phyloP scores from a whole-genome alignment of 148 eudicot genomes.

The Polygonum maritimum region DNA sequence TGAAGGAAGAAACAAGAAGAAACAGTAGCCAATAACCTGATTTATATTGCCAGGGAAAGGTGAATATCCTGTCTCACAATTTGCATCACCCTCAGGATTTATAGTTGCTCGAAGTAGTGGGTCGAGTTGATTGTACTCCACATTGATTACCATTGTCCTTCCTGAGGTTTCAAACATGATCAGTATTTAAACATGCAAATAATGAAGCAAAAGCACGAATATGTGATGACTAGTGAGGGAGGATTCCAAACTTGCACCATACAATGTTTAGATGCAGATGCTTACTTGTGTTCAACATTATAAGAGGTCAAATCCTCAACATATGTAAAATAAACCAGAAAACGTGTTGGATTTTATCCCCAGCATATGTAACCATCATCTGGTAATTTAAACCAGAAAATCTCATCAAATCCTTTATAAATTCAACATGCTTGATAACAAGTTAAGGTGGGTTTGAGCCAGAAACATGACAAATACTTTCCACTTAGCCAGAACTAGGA shows the following conservation, averaged over 20 bases:
- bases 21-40: constrained; percentile 37
- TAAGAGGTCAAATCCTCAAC: background rate
- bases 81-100: constrained; percentile 89
- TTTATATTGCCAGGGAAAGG: constrained; percentile 98
- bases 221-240: background rate
- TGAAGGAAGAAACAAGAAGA: background rate
- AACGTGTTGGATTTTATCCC: background rate
- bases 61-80: constrained; percentile 85
- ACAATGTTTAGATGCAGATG: background rate
- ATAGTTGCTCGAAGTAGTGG: constrained; percentile 88
- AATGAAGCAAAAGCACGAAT: background rate
- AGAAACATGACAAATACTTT: background rate
- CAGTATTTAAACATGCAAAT: background rate
- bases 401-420: background rate
- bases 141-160: constrained; percentile 92
- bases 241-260: background rate
- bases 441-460: background rate
- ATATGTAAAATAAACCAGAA: background rate
- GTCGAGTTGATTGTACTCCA: constrained; percentile 97
- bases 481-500: background rate
- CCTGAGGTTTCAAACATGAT: constrained; percentile 29
- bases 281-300: background rate
- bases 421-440: background rate
- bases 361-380: background rate
- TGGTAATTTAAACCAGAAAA: background rate